A percentile compares a stretch with the other conserved stretches of the same genome.
phyloP scores from a whole-genome alignment of 1,284 basidiomycete genomes.

The Volvariella volvacea region DNA sequence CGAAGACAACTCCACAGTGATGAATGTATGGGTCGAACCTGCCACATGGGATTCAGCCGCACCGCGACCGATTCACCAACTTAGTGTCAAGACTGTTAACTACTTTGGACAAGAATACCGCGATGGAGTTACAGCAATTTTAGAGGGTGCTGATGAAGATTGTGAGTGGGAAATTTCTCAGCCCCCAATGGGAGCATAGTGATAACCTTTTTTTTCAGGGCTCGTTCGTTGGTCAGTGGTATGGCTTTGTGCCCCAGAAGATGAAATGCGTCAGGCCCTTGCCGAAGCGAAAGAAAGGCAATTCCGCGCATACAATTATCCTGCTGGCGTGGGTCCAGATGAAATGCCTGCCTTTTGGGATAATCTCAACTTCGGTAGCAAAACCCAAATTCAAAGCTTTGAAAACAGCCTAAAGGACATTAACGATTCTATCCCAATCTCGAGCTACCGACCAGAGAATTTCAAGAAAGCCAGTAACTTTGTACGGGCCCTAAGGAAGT shows the following conservation, averaged over 20 bases:
- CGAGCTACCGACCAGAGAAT: constrained; percentile 18
- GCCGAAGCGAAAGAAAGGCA: constrained; percentile 30
- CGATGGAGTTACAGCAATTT: constrained; percentile 27
- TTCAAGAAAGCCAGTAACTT: constrained; percentile 21
- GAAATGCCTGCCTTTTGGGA: constrained; percentile 44
- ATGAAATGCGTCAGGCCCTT: constrained; percentile 26
- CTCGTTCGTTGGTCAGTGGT: constrained; percentile 43
- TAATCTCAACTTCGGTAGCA: constrained; percentile 38
- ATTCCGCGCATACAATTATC: constrained; percentile 36
- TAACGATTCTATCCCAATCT: constrained; percentile 8
- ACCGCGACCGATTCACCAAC: constrained; percentile 30
- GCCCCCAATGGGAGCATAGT: constrained; percentile 6
- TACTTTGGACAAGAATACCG: constrained; percentile 25
- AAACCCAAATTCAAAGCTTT: constrained; percentile 4
- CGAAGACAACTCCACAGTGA: constrained; percentile 27
- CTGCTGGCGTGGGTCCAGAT: constrained; percentile 37
- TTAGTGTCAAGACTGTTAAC: constrained; percentile 26
- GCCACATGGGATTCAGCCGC: constrained; percentile 34
- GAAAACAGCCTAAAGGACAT: no score
- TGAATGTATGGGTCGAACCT: constrained; percentile 68
- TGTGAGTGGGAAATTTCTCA: constrained; percentile 16
- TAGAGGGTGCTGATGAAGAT: constrained; percentile 13
- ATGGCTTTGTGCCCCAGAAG: constrained; percentile 23
- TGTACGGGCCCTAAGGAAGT: constrained; percentile 24
- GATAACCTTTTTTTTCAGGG: constrained; percentile 34